Base-by-base conservation (phyloP, 2,329 filamentous ascomycete genomes). In the Fusarium sp. region DNA sequence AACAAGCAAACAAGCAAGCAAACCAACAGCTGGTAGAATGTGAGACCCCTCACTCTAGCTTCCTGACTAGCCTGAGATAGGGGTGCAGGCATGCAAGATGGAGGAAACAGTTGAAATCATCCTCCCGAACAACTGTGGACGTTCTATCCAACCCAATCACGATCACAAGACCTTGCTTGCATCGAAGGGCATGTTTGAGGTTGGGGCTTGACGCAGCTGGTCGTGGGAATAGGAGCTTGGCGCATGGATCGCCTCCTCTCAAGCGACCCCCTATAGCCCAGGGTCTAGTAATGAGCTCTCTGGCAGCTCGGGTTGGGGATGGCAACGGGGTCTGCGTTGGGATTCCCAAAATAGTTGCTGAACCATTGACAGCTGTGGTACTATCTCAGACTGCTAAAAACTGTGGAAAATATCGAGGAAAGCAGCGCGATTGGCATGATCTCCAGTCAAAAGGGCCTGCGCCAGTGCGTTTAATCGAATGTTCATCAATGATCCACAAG, bases 401-500 rank as follows among this genome's bases (percentile, higher is more conserved):
- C 46, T 56, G 50, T 51, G 34, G 12, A 35, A 15, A 26, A 42
- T 36, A 48, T 46, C 32, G 29, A 49, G 35, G 51, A 41, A 36
- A 61, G 19, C 19, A 59, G 42, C 43, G 32, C 34, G 8, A 25
- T 15, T 28, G 35, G 22, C 29, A 22, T 11, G 34, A 41, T 48
- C 35, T 38, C 29, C 39, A 26, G 32, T 32, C 35, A 22, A 47
- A 36, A 26, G 40, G 35, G 41, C 19, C 35, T 42, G 49, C 46
- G 45, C 35, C 31, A 53, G 22, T 48, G 40, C 48, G 53, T 40
- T 10, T 41, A 6, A 25, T 25, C 8, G 31, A 34, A 28, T 48
- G 49, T 48, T 51, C 52, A 42, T 44, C 49, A 28, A 34, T 43
- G 57, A 47, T 35, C 63, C 65, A 54, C 63, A 56, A 26, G 25